These are phyloP conservation scores for Kentomonas sorsogonicus DNA, from an alignment of 208 protist species.

Conservation along the genomic window DNA sequence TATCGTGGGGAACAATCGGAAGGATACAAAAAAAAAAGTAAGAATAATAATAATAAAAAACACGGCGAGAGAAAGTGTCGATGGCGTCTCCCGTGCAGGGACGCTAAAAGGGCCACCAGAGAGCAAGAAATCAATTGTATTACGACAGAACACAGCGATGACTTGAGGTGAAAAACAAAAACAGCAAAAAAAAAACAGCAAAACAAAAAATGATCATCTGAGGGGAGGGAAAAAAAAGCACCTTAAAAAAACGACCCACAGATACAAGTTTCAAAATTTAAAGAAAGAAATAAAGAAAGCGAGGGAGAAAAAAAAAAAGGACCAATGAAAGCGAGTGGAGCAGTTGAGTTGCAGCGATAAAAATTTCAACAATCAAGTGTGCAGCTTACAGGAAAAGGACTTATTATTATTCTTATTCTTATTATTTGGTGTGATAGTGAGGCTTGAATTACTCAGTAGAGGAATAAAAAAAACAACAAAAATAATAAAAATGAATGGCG, in stretches of 20 bases:
- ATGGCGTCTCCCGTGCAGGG: not conserved
- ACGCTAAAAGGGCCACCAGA: not conserved
- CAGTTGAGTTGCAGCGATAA: not conserved
- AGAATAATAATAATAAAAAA: conserved; percentile 6
- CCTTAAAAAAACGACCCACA: not conserved
- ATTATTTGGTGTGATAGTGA: conserved; percentile 13
- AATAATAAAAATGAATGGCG: conserved; percentile 3
- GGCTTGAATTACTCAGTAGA: not conserved
- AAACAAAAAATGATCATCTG: not conserved
- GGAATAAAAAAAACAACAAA: conserved; percentile 3
- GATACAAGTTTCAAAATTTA: not conserved
- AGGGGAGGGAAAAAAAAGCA: not conserved
- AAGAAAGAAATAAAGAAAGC: not conserved
- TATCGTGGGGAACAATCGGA: not conserved
- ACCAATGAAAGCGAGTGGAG: conserved; percentile 10
- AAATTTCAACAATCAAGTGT: conserved; percentile 7
- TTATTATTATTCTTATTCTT: conserved; percentile 7
- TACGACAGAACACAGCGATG: not conserved
- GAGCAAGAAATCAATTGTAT: not conserved
- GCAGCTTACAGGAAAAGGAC: not conserved
- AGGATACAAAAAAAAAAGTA: conserved; percentile 4
- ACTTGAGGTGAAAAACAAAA: not conserved
- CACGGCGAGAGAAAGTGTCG: not conserved
- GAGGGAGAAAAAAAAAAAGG: conserved; percentile 6
- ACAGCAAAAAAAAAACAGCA: not conserved